Percentiles rank a stretch among this genome's conserved stretches.
Evolutionary conservation across 495 filamentous ascomycete species (phyloP).

Genomic region (Usnea hakonensis): DNA sequence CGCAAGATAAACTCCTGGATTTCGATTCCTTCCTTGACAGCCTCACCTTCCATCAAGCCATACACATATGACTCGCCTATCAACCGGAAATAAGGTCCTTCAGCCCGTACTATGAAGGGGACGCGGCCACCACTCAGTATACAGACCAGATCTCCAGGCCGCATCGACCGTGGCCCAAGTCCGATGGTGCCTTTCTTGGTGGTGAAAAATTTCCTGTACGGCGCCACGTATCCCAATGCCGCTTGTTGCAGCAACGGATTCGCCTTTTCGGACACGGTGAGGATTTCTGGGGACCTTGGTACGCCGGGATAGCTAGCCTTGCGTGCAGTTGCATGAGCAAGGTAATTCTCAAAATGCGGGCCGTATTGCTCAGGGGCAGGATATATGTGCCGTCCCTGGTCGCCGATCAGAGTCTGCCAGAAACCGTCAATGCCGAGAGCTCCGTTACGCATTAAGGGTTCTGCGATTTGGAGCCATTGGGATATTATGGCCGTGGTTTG

Average conservation of each 20-base stretch:
- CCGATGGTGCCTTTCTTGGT: slow-evolving; percentile 15
- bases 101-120: slow-evolving; percentile 15
- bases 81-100: not conserved
- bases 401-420: slow-evolving; percentile 5
- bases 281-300: not conserved
- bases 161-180: slow-evolving; percentile 17
- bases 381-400: not conserved
- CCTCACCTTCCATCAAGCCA: slow-evolving; percentile 11
- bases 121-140: slow-evolving; percentile 14
- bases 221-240: slow-evolving; percentile 3
- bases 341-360: not conserved
- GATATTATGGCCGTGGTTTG: not conserved
- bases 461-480: not conserved
- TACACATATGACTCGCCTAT: slow-evolving; percentile 11
- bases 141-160: slow-evolving; percentile 19
- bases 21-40: not conserved
- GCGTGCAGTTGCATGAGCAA: not conserved
- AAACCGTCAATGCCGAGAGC: slow-evolving; percentile 2
- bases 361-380: slow-evolving; percentile 6
- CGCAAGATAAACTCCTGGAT: not conserved
- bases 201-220: slow-evolving; percentile 12
- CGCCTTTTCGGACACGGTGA: not conserved
- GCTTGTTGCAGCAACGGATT: slow-evolving; percentile 4
- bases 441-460: slow-evolving; percentile 1
- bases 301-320: not conserved